phyloP scores from a whole-genome alignment of 768 basidiomycete species.

The Tylopilus rubrobrunneus region DNA sequence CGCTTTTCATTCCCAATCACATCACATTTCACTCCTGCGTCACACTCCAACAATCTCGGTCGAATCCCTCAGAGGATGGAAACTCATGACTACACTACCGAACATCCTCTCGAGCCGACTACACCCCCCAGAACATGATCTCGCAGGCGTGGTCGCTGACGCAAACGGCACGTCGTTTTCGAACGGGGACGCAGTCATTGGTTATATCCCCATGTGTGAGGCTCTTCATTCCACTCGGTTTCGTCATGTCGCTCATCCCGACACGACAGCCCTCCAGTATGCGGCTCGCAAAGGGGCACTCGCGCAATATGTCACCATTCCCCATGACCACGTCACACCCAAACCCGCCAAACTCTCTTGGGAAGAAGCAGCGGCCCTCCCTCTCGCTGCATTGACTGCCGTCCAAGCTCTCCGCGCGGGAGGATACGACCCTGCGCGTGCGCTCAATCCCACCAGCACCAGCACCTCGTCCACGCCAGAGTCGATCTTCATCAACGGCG shows the following conservation, averaged over 20 bases:
- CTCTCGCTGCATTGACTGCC: conserved; percentile 57
- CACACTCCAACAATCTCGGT: conserved; percentile 18
- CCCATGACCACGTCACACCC: conserved; percentile 36
- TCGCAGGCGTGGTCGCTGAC: conserved; percentile 59
- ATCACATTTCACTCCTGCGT: too few species aligned
- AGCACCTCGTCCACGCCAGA: conserved; percentile 30
- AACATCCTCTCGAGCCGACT: conserved; percentile 46
- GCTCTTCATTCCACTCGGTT: neutral
- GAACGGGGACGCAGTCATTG: conserved; percentile 63
- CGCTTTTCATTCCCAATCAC: conserved; percentile 1
- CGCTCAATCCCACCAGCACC: neutral
- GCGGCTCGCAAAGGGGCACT: conserved; percentile 52
- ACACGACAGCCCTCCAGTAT: conserved; percentile 22
- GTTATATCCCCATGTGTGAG: conserved; percentile 42
- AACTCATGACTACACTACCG: conserved; percentile 48
- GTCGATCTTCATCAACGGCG: conserved; percentile 66
- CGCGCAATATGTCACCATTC: conserved; percentile 52
- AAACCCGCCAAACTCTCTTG: conserved; percentile 48
- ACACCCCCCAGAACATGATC: conserved; percentile 54
- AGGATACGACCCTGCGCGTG: conserved; percentile 42
- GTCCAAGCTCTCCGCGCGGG: conserved; percentile 49
- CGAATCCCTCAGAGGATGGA: conserved; percentile 42
- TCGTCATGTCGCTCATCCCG: neutral
- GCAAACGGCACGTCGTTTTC: conserved; percentile 49
- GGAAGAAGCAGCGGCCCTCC: conserved; percentile 57